Evolutionary conservation across 768 basidiomycete genomes (phyloP).

Genomic region (Boletus tylopilopsis): DNA sequence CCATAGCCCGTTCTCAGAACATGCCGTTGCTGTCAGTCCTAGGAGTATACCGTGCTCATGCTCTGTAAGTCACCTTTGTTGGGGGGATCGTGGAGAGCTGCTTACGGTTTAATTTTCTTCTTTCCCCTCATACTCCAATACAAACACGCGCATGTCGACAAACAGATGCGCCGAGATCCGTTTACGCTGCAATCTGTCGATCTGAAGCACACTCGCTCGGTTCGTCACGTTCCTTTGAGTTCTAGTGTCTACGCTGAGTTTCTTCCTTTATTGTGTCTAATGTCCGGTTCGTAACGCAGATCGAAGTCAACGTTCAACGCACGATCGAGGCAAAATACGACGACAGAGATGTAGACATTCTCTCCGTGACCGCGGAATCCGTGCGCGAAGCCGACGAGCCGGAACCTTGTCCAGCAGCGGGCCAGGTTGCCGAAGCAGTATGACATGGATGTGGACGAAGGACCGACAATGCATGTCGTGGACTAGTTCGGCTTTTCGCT

Average conservation of each 20-base stretch:
- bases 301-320: constrained; percentile 18
- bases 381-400: background rate
- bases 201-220: constrained; percentile 1
- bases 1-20: background rate
- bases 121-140: too few relatives aligned
- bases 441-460: too few relatives aligned
- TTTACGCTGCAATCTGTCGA: background rate
- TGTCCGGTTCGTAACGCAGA: background rate
- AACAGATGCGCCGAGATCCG: constrained; percentile 5
- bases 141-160: background rate
- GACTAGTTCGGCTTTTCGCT: too few relatives aligned
- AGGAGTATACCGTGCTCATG: background rate
- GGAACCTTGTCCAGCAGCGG: background rate
- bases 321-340: constrained; percentile 18
- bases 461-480: too few relatives aligned
- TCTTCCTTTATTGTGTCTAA: too few relatives aligned
- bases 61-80: constrained; percentile 1
- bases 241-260: too few relatives aligned
- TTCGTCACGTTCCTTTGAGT: constrained; percentile 1
- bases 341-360: background rate
- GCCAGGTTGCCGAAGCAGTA: too few relatives aligned
- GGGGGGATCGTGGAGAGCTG: background rate
- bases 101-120: background rate
- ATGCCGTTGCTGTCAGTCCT: background rate
- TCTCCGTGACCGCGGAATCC: background rate